Conservation (phyloP, 768 basidiomycete species). For the Podaxis sp. region DNA sequence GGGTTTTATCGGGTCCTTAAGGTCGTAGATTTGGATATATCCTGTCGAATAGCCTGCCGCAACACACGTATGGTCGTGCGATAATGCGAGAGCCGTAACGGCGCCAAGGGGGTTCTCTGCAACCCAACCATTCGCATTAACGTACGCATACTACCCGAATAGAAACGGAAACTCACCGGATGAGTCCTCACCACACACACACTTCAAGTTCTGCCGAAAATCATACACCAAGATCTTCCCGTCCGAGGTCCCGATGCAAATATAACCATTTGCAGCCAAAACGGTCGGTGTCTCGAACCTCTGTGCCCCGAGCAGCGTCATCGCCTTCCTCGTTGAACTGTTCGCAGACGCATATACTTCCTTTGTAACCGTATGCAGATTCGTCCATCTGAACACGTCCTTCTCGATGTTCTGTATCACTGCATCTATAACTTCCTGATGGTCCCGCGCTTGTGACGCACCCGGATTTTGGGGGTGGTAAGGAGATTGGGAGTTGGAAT, state of each 20-base stretch:
- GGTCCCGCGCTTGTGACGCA: background rate
- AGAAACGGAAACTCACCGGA: constrained; percentile 41
- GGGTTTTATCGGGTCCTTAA: constrained; percentile 64
- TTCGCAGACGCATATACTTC: constrained; percentile 38
- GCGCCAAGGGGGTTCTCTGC: constrained; percentile 62
- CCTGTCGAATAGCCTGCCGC: constrained; percentile 86
- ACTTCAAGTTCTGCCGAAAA: constrained; percentile 81
- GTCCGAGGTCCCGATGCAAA: constrained; percentile 82
- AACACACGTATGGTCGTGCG: constrained; percentile 90
- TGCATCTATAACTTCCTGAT: constrained; percentile 4
- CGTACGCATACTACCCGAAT: background rate
- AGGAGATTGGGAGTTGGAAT: constrained; percentile 25
- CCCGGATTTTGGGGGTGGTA: constrained; percentile 7
- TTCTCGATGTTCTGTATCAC: constrained; percentile 25
- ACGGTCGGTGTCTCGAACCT: constrained; percentile 69
- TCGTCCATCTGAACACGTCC: constrained; percentile 76
- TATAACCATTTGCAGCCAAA: constrained; percentile 78
- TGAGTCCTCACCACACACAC: constrained; percentile 69
- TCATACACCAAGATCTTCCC: constrained; percentile 84
- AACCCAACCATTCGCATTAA: constrained; percentile 15
- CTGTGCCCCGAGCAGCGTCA: constrained; percentile 55
- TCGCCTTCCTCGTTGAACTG: constrained; percentile 52
- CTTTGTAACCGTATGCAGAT: constrained; percentile 52
- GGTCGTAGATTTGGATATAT: constrained; percentile 80
- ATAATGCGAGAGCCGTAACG: constrained; percentile 87